A percentile compares a stretch with the other conserved stretches of the same genome.
These are phyloP conservation scores for Suzukiozyma palmioleophila DNA, from an alignment of 1,139 yeast species.

Conservation along the genomic window DNA sequence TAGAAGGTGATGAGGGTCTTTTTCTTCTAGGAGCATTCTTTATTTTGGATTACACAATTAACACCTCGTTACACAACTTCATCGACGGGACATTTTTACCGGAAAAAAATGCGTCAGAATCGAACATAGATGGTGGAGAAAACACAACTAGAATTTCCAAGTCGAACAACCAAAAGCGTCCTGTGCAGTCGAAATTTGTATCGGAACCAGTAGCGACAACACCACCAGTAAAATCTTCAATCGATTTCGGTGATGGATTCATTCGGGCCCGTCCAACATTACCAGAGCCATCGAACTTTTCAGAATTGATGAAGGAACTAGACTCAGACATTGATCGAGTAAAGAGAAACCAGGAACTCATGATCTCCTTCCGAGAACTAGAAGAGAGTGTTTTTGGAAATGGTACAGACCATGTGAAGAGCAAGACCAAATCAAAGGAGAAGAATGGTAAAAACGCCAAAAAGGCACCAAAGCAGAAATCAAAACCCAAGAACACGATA, in stretches of 20 bases:
- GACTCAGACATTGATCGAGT: conserved; percentile 1
- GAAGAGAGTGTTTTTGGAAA: not conserved
- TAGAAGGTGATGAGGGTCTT: conserved; percentile 9
- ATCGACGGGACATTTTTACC: not conserved
- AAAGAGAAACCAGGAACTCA: not conserved
- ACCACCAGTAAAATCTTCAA: not conserved
- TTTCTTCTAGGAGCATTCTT: conserved; percentile 6
- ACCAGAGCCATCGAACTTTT: not conserved
- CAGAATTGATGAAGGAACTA: not conserved
- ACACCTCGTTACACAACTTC: not conserved
- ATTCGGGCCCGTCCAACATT: not conserved
- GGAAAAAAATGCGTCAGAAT: not conserved
- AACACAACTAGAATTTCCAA: too few species aligned
- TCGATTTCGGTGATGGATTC: not conserved
- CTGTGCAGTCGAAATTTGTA: not conserved
- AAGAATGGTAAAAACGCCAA: too few species aligned
- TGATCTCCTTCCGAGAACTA: not conserved
- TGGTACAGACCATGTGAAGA: not conserved
- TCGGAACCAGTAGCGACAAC: not conserved
- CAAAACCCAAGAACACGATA: not conserved
- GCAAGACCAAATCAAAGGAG: too few species aligned
- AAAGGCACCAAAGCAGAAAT: too few species aligned
- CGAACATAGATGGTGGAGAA: not conserved
- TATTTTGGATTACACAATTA: not conserved
- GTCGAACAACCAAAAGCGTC: not conserved